Evolutionary conservation across 2,329 filamentous ascomycete species (phyloP).

Genomic region (Aureobasidium pullulans): DNA sequence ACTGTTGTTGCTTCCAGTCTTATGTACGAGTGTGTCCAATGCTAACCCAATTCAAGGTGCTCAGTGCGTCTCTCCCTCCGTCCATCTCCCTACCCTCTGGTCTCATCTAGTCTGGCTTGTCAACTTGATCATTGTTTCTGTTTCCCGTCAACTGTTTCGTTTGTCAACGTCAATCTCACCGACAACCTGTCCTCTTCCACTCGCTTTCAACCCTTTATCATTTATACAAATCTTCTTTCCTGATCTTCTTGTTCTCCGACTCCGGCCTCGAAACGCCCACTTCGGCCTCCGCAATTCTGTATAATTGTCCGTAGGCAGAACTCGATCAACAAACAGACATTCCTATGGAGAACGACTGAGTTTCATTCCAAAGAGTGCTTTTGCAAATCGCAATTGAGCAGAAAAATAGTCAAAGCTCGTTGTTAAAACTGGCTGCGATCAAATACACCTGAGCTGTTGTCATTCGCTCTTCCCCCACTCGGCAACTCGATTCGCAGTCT

Average conservation of each 20-base stretch:
- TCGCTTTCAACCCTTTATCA: not conserved
- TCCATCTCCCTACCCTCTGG: not conserved
- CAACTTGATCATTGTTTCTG: constrained; percentile 3
- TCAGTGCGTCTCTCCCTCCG: not conserved
- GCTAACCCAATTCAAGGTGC: not conserved
- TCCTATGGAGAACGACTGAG: not conserved
- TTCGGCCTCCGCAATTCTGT: constrained; percentile 6
- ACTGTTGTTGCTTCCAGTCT: constrained; percentile 5
- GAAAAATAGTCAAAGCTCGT: not conserved
- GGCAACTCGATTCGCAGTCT: not conserved
- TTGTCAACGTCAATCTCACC: not conserved
- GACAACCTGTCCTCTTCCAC: not conserved
- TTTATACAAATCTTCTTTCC: not conserved
- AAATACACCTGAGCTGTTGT: not conserved
- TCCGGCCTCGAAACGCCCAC: not conserved
- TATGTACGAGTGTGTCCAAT: constrained; percentile 10
- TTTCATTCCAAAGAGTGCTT: not conserved
- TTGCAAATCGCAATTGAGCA: not conserved
- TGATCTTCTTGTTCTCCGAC: not conserved
- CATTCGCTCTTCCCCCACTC: constrained; percentile 10
- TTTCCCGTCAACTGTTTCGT: not conserved
- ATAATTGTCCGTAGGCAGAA: constrained; percentile 7
- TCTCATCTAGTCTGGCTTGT: constrained; percentile 10
- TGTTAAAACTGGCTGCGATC: not conserved
- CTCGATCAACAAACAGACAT: not conserved